Conservation (phyloP, 2,329 filamentous ascomycete genomes). For the Diaporthe citrichinensis region DNA sequence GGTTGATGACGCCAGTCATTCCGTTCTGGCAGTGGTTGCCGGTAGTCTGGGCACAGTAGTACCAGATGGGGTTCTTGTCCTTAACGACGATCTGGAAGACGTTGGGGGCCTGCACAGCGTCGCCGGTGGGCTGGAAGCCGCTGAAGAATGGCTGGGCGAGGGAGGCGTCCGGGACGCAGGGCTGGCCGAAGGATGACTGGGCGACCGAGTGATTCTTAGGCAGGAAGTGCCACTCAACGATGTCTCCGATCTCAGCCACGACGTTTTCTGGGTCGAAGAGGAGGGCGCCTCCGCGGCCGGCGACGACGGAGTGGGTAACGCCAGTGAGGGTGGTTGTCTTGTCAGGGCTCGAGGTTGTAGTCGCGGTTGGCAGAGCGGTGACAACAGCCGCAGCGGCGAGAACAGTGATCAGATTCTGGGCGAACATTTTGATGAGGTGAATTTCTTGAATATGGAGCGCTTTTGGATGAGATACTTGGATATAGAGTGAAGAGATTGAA, state of each 20-base stretch:
- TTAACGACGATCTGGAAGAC: constrained; percentile 62
- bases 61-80: constrained; percentile 59
- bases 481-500: background rate
- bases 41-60: constrained; percentile 59
- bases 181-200: constrained; percentile 56
- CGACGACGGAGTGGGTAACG: constrained; percentile 62
- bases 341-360: constrained; percentile 47
- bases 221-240: constrained; percentile 69
- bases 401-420: constrained; percentile 48
- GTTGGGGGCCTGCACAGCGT: constrained; percentile 52
- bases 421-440: constrained; percentile 49
- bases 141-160: constrained; percentile 56
- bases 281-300: constrained; percentile 58
- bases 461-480: background rate
- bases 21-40: constrained; percentile 63
- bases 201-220: constrained; percentile 65
- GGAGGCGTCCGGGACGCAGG: constrained; percentile 57
- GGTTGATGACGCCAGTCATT: constrained; percentile 66
- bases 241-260: constrained; percentile 65
- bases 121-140: constrained; percentile 58
- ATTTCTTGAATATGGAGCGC: background rate
- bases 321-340: constrained; percentile 54
- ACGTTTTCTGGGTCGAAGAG: constrained; percentile 66
- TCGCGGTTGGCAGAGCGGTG: constrained; percentile 51
- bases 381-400: constrained; percentile 48